Base-by-base conservation (phyloP, 305 asterid genomes). In the Rubia tinctorum region DNA sequence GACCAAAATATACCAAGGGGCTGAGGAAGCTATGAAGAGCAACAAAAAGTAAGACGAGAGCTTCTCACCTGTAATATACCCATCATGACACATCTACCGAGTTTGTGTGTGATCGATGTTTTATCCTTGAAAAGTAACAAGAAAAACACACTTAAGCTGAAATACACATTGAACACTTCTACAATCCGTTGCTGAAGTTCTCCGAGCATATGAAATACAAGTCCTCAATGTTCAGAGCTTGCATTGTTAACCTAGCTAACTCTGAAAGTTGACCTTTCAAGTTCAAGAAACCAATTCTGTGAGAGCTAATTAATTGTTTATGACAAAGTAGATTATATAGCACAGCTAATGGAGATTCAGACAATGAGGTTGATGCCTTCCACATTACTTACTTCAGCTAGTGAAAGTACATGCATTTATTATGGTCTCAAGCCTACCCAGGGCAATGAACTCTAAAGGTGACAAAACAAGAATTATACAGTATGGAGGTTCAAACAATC, bases 361-460 rank as follows among this genome's bases (percentile, higher is more conserved):
- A 78, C 44, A 78, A 75, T 74, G 34, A 90, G 79, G 80, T 75
- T 79, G 63, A 87, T 76, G 67, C 92, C 97, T 85, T 95, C 98
- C 79, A 59, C 82, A 76, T 83, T 78, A 82, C 99, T 92, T 79
- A 91, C 95, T 82, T 92, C 97, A 77, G 97, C 97, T 18, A 96
- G 97, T 34, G 97, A 87, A 74, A 96, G 99, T 76, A 92, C 84
- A 92, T 30, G 80, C 76, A 74, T 82, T 83, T 75, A 90, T 84
- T 70, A 95, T 89, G 71, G 81, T 76, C 85, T 86, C 97, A 78
- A 92, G 98, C 84, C 97, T 92, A 82, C 89, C 97, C 99, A 89
- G 95, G 62, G 68, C 42, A 68, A 43, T 39, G 23, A 34, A 45
- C 70, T 27, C 8, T 51, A 23, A 68, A 30, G 39, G 63, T 66